A percentile compares a stretch with the other conserved stretches of the same genome.
phyloP scores from a whole-genome alignment of 352 stramenopile genomes.

The Globisporangium mamillatum region DNA sequence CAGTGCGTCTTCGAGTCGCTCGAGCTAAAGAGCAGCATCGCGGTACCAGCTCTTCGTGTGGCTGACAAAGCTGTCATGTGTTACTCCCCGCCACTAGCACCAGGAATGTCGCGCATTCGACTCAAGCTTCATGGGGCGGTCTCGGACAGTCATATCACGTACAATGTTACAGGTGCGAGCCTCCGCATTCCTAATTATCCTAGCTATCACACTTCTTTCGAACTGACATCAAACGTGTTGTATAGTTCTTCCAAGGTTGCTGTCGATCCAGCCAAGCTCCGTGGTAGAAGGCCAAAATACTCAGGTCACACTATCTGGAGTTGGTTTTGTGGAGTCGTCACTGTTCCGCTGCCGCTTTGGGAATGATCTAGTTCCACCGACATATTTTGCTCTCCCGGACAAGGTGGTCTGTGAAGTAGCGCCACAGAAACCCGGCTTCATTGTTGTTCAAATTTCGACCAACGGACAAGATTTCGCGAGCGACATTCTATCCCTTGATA shows the following conservation, averaged over 20 bases:
- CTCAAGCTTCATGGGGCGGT: slow-evolving; percentile 4
- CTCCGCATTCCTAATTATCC: not conserved
- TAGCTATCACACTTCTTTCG: not conserved
- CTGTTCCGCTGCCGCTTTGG: slow-evolving; percentile 15
- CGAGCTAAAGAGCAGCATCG: not conserved
- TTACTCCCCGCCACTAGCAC: slow-evolving; percentile 4
- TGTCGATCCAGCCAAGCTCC: slow-evolving; percentile 6
- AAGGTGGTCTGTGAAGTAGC: slow-evolving; percentile 5
- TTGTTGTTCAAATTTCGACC: slow-evolving; percentile 23
- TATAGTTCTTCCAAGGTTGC: slow-evolving; percentile 13
- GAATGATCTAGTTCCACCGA: not conserved
- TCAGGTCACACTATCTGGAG: not conserved
- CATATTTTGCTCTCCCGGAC: not conserved
- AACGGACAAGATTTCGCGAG: slow-evolving; percentile 42
- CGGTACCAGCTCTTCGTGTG: slow-evolving; percentile 6
- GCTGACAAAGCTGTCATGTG: slow-evolving; percentile 7
- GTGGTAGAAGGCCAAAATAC: slow-evolving; percentile 3
- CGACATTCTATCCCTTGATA: slow-evolving; percentile 6
- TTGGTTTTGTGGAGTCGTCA: slow-evolving; percentile 13
- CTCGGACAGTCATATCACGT: slow-evolving; percentile 1
- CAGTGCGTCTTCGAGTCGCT: slow-evolving; percentile 12
- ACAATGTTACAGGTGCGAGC: slow-evolving; percentile 8
- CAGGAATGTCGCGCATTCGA: slow-evolving; percentile 1
- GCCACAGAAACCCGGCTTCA: slow-evolving; percentile 4
- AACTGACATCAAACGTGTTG: not conserved